These are phyloP conservation scores for Colletotrichum sp. DNA, from an alignment of 2,329 filamentous ascomycete genomes.

Conservation along the genomic window DNA sequence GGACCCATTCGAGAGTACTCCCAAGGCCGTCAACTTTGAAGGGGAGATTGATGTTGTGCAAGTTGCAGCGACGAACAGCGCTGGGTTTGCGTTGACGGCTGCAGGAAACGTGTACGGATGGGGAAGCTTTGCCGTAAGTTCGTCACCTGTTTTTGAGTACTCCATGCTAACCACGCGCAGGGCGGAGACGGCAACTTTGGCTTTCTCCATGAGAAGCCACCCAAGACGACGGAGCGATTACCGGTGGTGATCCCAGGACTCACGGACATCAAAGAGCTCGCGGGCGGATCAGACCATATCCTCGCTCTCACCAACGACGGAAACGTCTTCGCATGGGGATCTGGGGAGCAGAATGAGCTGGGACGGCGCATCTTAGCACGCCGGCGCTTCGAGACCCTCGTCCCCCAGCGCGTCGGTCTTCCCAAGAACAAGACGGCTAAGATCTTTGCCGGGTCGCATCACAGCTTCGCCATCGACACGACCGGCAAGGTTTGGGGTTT, in stretches of 20 bases:
- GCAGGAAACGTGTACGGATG: conserved; percentile 69
- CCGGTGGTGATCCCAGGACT: conserved; percentile 54
- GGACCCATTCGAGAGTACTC: conserved; percentile 54
- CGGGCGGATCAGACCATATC: conserved; percentile 62
- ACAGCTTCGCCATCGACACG: conserved; percentile 71
- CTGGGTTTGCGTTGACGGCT: conserved; percentile 66
- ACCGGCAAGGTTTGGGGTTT: conserved; percentile 70
- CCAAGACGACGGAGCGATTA: conserved; percentile 41
- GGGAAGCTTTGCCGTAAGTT: conserved; percentile 64
- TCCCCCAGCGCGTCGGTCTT: conserved; percentile 40
- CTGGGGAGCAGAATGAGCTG: conserved; percentile 51
- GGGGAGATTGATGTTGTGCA: conserved; percentile 60
- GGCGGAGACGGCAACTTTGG: conserved; percentile 55
- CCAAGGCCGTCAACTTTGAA: conserved; percentile 54
- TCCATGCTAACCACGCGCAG: neutral
- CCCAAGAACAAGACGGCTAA: conserved; percentile 36
- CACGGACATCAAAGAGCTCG: conserved; percentile 55
- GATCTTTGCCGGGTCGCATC: conserved; percentile 64
- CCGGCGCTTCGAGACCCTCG: conserved; percentile 50
- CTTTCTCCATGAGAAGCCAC: conserved; percentile 41
- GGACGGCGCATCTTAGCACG: conserved; percentile 55
- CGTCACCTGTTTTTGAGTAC: neutral
- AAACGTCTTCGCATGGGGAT: conserved; percentile 61
- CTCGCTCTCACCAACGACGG: conserved; percentile 57
- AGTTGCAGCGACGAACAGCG: conserved; percentile 66